Evolutionary conservation across 495 filamentous ascomycete genomes (phyloP).

Genomic region (Penicillium atrosanguineum): DNA sequence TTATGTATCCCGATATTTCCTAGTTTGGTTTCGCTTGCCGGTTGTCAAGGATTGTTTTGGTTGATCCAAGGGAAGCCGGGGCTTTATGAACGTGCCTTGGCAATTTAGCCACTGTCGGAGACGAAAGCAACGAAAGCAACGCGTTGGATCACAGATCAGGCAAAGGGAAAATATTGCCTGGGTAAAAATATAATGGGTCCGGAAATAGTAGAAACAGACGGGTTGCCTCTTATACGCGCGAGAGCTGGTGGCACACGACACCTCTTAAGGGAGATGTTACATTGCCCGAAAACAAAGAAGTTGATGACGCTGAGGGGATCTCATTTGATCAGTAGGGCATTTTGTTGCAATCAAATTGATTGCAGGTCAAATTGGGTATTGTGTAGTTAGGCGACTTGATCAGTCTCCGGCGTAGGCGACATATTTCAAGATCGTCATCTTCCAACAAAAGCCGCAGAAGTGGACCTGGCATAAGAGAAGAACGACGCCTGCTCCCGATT

Average conservation of each 20-base stretch:
- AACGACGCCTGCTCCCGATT: conserved; percentile 16
- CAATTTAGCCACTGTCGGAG: conserved; percentile 6
- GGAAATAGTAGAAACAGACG: conserved; percentile 9
- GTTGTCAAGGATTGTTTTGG: neutral
- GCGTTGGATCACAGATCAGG: conserved; percentile 10
- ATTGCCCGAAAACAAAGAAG: conserved; percentile 1
- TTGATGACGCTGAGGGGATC: neutral
- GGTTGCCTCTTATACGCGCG: conserved; percentile 19
- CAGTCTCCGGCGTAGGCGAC: conserved; percentile 11
- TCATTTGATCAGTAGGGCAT: conserved; percentile 13
- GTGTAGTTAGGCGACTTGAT: conserved; percentile 13
- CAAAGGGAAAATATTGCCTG: conserved; percentile 20
- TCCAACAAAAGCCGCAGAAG: conserved; percentile 11
- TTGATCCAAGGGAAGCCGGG: neutral
- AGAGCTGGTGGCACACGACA: conserved; percentile 18
- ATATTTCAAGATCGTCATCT: conserved; percentile 11
- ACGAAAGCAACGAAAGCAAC: conserved; percentile 14
- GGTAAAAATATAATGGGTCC: conserved; percentile 22
- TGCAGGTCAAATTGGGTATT: conserved; percentile 9
- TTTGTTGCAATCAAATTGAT: conserved; percentile 7
- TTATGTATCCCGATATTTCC: neutral
- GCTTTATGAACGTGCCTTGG: conserved; percentile 6
- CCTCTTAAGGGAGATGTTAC: conserved; percentile 16
- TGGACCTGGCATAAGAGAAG: conserved; percentile 17
- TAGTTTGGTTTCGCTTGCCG: neutral